Base-by-base conservation (phyloP, 345 rosid species). In the Sonneratia alba region DNA sequence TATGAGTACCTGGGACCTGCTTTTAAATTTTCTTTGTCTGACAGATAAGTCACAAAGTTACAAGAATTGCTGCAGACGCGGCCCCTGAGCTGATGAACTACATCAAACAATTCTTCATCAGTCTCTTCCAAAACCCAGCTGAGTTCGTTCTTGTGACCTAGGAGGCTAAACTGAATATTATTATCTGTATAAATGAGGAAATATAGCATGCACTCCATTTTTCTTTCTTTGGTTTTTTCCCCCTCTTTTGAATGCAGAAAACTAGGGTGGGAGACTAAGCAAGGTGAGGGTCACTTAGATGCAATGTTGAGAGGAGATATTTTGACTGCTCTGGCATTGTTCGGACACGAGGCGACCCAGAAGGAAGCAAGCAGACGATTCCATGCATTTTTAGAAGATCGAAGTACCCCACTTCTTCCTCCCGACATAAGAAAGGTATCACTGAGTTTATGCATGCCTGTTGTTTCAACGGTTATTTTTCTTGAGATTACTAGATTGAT, bases 271-370 rank as follows among this genome's bases (percentile, higher is more conserved):
- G 99, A 90, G 18, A 81, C 92, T 73, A 95, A 85, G 78, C 75
- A 80, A 77, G 97, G 96, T 18, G 99, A 95, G 85, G 85, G 92
- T 68, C 99, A 90, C 83, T 87, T 89, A 66, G 92, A 95, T 78
- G 81, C 96, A 45, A 86, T 92, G 97, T 83, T 92, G 83, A 90
- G 99, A 83, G 97, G 97, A 77, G 96, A 95, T 84, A 70, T 95
- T 73, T 77, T 90, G 81, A 81, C 90, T 74, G 97, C 92, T 64
- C 92, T 95, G 73, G 92, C 92, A 70, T 71, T 66, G 53, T 80
- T 83, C 74, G 96, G 99, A 47, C 87, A 90, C 81, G 92, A 83
- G 21, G 82, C 73, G 80, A 90, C 97, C 37, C 78, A 83, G 64
- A 77, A 78, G 57, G 96, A 95, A 88, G 97, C 87, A 64, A 70